phyloP scores from a whole-genome alignment of 805 yeast genomes.

The Helenozyma rhizophorensis region DNA sequence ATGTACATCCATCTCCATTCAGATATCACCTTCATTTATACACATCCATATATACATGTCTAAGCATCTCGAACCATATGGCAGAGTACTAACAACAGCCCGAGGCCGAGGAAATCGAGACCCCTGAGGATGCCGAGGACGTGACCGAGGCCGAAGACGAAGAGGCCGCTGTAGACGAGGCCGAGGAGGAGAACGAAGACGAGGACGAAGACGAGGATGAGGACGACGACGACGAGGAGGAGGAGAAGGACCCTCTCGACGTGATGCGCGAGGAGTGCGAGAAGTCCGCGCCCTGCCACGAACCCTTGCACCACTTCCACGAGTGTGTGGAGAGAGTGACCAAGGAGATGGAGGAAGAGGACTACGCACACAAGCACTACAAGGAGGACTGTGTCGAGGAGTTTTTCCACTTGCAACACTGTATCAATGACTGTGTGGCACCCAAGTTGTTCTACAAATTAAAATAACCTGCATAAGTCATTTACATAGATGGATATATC shows the following conservation, averaged over 20 bases:
- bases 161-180: conserved; percentile 57
- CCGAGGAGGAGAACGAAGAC: conserved; percentile 65
- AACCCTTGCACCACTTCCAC: conserved; percentile 80
- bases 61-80: no score
- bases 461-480: conserved; percentile 46
- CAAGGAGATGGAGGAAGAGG: conserved; percentile 78
- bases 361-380: conserved; percentile 70
- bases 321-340: conserved; percentile 96
- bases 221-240: conserved; percentile 20
- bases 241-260: conserved; percentile 14
- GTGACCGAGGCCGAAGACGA: conserved; percentile 51
- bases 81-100: conserved; percentile 5
- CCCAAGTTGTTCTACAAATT: conserved; percentile 85
- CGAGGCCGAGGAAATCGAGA: conserved; percentile 22
- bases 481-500: no score
- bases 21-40: no score
- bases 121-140: conserved; percentile 27
- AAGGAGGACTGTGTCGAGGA: conserved; percentile 99
- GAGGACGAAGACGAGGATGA: conserved; percentile 63
- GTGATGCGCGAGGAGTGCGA: conserved; percentile 53
- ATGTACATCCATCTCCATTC: no score
- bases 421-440: conserved; percentile 86
- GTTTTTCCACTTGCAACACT: conserved; percentile 94
- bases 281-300: conserved; percentile 61
- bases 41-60: no score